Conservation (phyloP, 805 yeast genomes). For the Schizosaccharomyces octosporus region DNA sequence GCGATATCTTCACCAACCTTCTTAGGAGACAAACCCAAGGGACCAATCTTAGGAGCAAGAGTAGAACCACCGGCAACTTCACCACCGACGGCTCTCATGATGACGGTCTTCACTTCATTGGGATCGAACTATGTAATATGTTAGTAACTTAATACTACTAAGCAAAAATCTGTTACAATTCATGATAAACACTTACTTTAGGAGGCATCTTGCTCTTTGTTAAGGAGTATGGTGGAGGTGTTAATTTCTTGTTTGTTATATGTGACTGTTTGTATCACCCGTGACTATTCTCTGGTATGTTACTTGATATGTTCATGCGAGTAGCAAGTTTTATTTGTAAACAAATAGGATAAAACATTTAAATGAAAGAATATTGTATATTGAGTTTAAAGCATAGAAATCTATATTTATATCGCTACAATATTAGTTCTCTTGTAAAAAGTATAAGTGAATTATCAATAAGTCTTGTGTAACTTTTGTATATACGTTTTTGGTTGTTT, state of each 20-base stretch:
- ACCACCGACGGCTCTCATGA: constrained; percentile 99
- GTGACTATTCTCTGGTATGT: not conserved
- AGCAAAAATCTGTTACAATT: too few species aligned
- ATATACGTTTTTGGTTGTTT: too few species aligned
- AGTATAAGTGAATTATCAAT: too few species aligned
- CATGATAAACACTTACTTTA: not conserved
- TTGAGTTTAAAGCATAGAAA: too few species aligned
- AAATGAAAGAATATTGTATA: too few species aligned
- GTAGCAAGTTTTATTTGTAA: too few species aligned
- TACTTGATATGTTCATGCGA: too few species aligned
- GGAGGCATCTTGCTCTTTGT: constrained; percentile 1
- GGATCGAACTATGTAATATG: constrained; percentile 52
- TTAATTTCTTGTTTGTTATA: not conserved
- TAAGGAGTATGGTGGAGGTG: not conserved
- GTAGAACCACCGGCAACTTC: constrained; percentile 99
- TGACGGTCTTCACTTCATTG: constrained; percentile 88
- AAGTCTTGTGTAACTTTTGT: too few species aligned
- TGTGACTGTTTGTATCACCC: not conserved
- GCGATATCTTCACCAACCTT: constrained; percentile 94
- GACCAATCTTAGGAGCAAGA: constrained; percentile 99
- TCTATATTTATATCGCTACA: too few species aligned
- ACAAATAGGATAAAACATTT: too few species aligned
- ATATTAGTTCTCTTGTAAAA: too few species aligned
- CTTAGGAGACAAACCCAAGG: constrained; percentile 53
- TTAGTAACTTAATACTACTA: not conserved